Base-by-base conservation (phyloP, 2,329 filamentous ascomycete species). In the Colletotrichum echinochloae region DNA sequence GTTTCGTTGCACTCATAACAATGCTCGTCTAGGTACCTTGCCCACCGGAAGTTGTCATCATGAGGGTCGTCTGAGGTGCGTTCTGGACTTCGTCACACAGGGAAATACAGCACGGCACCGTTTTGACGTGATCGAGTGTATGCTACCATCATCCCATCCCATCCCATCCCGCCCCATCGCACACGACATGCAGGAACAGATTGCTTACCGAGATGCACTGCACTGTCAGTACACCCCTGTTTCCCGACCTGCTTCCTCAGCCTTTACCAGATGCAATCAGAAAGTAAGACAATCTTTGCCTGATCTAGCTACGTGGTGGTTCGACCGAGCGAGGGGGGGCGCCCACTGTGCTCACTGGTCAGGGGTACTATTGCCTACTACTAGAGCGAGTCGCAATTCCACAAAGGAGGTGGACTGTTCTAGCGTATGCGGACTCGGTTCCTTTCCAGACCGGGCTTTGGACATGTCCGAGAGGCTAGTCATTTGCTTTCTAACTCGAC, bases 321-420 rank as follows among this genome's bases (percentile, higher is more conserved):
- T 35, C 26, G 12, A 41, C 48, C 23, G 5, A 51, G 18, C 7
- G 18, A 56, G 30, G 20, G 48, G 35, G 2, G 9, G n/a, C n/a
- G n/a, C n/a, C n/a, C n/a, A n/a, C 12, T 26, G 39, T 30, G 59
- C n/a, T n/a, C n/a, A n/a, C 59, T 54, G 37, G 57, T 62, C 64
- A 67, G 67, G 67, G 67, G 64, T 20, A 62, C 41, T 44, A 44
- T 44, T 16, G 11, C 64, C 57, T 20, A 62, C 41, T 44, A 44
- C n/a, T 16, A 16, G 1, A 48, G 56, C 14, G 18, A 67, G 14
- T 63, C 23, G 8, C 57, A 44, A 57, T 33, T 30, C n/a, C 2
- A 39, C 64, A 54, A 52, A 67, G 57, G 26, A 59, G 12, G 52
- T 7, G 26, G 26, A 2, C 14, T 20, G 28, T 20, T 39, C 57